Conservation (phyloP, 257 asterid genomes). For the Nicotiana obtusifolia region DNA sequence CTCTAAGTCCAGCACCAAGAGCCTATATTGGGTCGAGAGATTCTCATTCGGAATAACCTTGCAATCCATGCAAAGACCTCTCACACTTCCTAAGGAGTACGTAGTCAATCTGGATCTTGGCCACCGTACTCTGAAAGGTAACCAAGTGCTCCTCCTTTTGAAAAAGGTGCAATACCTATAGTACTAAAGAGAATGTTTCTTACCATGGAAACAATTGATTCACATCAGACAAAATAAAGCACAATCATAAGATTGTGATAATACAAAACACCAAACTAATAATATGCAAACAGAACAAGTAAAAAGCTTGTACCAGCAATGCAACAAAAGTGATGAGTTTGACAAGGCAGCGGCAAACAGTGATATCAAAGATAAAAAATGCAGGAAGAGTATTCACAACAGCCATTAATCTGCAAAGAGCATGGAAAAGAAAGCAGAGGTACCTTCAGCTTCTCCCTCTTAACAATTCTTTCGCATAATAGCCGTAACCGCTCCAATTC, state of each 20-base stretch:
- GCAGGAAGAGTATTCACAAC: background rate
- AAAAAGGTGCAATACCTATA: background rate
- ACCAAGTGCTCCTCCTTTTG: too few relatives aligned
- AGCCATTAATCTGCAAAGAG: background rate
- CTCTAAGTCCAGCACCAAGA: too few relatives aligned
- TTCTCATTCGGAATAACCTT: too few relatives aligned
- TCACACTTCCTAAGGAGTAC: too few relatives aligned
- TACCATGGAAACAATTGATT: background rate
- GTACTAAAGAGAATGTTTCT: background rate
- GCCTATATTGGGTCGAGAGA: too few relatives aligned
- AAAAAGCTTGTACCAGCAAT: background rate
- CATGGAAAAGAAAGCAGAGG: conserved; percentile 7
- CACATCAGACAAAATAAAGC: background rate
- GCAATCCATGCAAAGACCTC: too few relatives aligned
- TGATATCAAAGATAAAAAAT: background rate
- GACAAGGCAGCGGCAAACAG: background rate
- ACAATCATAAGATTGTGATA: background rate
- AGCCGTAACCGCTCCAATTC: conserved; percentile 96
- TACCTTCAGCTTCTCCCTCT: conserved; percentile 93
- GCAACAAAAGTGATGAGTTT: background rate
- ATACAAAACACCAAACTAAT: background rate
- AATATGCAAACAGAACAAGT: background rate
- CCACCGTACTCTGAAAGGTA: too few relatives aligned
- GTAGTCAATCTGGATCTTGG: too few relatives aligned
- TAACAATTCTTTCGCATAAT: conserved; percentile 87